Conservation (phyloP, 441 rosid species). For the Geranium incanum region DNA sequence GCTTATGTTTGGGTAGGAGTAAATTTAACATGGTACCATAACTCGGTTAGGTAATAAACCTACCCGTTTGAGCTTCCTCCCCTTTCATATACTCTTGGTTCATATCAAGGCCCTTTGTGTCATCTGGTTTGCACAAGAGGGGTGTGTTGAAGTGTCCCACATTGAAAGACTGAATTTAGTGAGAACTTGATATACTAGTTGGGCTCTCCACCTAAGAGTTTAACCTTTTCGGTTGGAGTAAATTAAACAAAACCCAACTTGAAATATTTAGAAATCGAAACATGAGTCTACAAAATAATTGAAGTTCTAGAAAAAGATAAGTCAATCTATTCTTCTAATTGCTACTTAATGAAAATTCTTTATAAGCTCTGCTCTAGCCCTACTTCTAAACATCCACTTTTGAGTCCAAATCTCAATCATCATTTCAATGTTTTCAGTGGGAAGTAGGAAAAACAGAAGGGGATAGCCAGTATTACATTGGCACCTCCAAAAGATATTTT, state of each 20-base stretch:
- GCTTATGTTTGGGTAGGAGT: too few relatives aligned
- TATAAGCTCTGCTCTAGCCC: not conserved
- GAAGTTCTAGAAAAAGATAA: not conserved
- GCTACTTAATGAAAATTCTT: not conserved
- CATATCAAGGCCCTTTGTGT: too few relatives aligned
- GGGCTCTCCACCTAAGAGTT: too few relatives aligned
- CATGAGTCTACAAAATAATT: not conserved
- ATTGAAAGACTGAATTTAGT: too few relatives aligned
- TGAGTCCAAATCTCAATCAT: not conserved
- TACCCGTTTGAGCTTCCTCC: too few relatives aligned
- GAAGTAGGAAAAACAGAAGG: not conserved
- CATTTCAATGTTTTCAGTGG: not conserved
- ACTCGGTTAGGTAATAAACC: too few relatives aligned
- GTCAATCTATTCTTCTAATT: not conserved
- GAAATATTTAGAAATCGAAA: not conserved
- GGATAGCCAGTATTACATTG: not conserved
- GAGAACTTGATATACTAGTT: too few relatives aligned
- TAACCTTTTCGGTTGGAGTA: too few relatives aligned
- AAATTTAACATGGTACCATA: too few relatives aligned
- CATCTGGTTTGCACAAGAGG: too few relatives aligned
- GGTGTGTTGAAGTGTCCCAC: too few relatives aligned
- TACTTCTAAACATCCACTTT: not conserved
- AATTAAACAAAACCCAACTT: not conserved
- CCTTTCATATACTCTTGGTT: too few relatives aligned
- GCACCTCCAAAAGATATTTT: not conserved